Percentiles rank a stretch among this genome's conserved stretches.
Evolutionary conservation across 192 early-diverging fungal species (phyloP).

Genomic region (Pilaira anomala): DNA sequence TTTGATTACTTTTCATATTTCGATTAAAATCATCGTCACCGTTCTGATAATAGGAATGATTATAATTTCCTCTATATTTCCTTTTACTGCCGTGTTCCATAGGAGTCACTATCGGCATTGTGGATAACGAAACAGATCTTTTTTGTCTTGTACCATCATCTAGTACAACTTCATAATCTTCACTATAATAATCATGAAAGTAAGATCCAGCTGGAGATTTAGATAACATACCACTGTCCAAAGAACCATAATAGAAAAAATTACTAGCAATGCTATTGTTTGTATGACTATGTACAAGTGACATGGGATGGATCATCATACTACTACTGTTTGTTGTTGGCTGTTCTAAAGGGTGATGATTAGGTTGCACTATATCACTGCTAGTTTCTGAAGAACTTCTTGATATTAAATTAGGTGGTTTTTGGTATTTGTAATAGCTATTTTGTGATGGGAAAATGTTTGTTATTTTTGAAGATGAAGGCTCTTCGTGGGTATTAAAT

Average conservation of each 20-base stretch:
- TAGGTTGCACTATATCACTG: no score
- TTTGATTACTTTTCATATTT: not conserved
- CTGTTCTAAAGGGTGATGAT: no score
- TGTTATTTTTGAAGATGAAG: not conserved
- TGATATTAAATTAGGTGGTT: no score
- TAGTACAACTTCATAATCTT: constrained; percentile 30
- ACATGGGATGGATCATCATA: no score
- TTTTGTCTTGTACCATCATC: constrained; percentile 38
- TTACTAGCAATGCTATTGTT: not conserved
- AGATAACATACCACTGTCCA: constrained; percentile 1
- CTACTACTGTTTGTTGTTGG: no score
- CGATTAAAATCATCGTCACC: not conserved
- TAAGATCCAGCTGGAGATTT: not conserved
- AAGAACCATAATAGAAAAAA: constrained; percentile 5
- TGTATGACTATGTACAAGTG: no score
- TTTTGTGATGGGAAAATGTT: not conserved
- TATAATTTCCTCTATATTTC: constrained; percentile 11
- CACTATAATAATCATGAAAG: constrained; percentile 12
- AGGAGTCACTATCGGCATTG: constrained; percentile 11
- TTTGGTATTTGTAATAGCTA: not conserved
- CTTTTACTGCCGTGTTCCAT: not conserved
- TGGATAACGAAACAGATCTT: constrained; percentile 36
- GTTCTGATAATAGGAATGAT: not conserved
- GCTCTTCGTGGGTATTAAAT: not conserved
- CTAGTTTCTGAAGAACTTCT: no score